Conservation (phyloP, 2,329 filamentous ascomycete genomes). For the Gyromitra esculenta region DNA sequence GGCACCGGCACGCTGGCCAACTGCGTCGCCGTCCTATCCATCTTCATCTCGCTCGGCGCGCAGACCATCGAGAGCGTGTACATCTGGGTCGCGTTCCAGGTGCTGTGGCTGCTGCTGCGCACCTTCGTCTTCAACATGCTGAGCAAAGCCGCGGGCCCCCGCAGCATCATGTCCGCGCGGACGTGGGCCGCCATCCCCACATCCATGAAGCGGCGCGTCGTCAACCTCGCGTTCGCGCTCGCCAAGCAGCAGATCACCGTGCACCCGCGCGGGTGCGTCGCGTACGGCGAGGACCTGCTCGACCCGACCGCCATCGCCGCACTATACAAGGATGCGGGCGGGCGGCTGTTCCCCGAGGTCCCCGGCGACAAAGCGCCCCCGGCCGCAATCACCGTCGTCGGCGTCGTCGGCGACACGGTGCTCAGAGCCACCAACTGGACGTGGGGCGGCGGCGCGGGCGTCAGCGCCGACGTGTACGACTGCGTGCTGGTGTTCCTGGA, state of each 20-base stretch:
- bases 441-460: not conserved
- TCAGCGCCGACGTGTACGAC: conserved; percentile 8
- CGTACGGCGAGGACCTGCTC: conserved; percentile 18
- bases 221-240: conserved; percentile 12
- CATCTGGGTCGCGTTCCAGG: conserved; percentile 31
- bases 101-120: conserved; percentile 8
- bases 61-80: conserved; percentile 17
- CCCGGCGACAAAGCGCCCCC: not conserved
- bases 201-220: not conserved
- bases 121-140: conserved; percentile 17
- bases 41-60: not conserved
- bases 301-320: not conserved
- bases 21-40: not conserved
- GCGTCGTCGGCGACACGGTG: conserved; percentile 34
- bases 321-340: not conserved
- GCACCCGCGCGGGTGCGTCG: conserved; percentile 1
- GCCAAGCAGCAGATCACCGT: conserved; percentile 25
- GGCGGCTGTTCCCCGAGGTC: not conserved
- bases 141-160: not conserved
- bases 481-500: not conserved
- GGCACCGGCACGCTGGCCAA: not conserved
- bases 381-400: not conserved
- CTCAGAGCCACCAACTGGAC: conserved; percentile 4
- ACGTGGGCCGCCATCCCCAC: conserved; percentile 4
- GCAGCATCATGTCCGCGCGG: conserved; percentile 6